Evolutionary conservation across 176 grass and related monocot species (phyloP).

Genomic region (Guadua angustifolia): DNA sequence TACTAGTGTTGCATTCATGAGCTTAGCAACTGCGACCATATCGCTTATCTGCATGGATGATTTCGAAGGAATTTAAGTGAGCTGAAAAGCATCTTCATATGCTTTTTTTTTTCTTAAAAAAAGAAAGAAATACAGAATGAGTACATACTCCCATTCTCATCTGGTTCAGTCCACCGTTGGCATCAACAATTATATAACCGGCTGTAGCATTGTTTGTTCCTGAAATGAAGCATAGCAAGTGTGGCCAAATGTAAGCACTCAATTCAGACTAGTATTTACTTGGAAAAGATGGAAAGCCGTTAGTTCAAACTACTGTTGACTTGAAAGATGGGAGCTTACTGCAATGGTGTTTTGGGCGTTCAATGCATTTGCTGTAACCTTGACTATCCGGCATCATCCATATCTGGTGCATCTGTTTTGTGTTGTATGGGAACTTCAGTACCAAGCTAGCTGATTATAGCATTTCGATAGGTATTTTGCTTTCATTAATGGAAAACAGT

Average conservation of each 20-base stretch:
- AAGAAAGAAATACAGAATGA: background rate
- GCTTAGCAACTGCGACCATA: slow-evolving; percentile 79
- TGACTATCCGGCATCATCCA: slow-evolving; percentile 57
- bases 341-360: slow-evolving; percentile 46
- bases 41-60: slow-evolving; percentile 69
- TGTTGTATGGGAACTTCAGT: slow-evolving; percentile 34
- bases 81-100: slow-evolving; percentile 24
- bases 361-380: slow-evolving; percentile 62
- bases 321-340: slow-evolving; percentile 45
- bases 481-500: background rate
- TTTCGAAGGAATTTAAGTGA: slow-evolving; percentile 30
- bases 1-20: slow-evolving; percentile 87
- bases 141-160: slow-evolving; percentile 81
- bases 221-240: slow-evolving; percentile 28
- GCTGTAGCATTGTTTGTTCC: slow-evolving; percentile 45
- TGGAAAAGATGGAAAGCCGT: background rate
- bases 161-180: slow-evolving; percentile 87
- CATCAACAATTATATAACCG: slow-evolving; percentile 68
- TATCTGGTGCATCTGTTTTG: slow-evolving; percentile 51
- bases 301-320: slow-evolving; percentile 6
- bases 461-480: background rate
- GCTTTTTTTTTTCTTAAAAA: background rate
- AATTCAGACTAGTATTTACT: background rate
- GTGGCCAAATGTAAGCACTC: background rate
- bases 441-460: slow-evolving; percentile 10